Base-by-base conservation (phyloP, 2,329 filamentous ascomycete genomes). In the Epichloe baconii region DNA sequence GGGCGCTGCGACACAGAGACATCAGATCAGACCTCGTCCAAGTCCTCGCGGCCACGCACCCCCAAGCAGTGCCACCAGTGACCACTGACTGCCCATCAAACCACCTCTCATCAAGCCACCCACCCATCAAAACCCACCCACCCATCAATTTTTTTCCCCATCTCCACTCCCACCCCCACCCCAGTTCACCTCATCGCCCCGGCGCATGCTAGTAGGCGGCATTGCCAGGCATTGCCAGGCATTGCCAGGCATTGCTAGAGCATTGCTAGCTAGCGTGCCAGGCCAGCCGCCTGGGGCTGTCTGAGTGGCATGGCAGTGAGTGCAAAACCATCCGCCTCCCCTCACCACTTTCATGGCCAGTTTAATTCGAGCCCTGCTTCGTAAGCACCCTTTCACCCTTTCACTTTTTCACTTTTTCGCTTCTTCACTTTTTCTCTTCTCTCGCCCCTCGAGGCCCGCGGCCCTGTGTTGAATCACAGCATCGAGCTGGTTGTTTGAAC, bases 271-370 rank as follows among this genome's bases (percentile, higher is more conserved):
- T 44, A 26, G 37, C 21, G 43, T 21, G 36, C 45, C 50, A 23
- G 40, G 15, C 50, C 40, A 36, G 31, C 40, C 23, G 31, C 40
- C 23, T 23, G 8, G 35, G 11, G 6, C 15, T 35, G 43, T 51
- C 43, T 10, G 47, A 53, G 23, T 6, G 23, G 23, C 21, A 23
- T 21, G 21, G 21, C 21, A 23, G 21, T 23, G 21, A 4, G 5
- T 50, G 44, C 36, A 54, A 54, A 54, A 54, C 52, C 44, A 50
- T 40, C 49, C 47, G 14, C 47, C 49, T 54, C 47, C 52, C 49
- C 19, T 21, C 52, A 47, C 44, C 44, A 40, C 52, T 47, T 51
- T 12, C 8, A 40, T 21, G 31, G 31, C 5, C 35, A 14, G 26
- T 34, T 47, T 7, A 7, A 37, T 5, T 31, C 31, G 40, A 8